Evolutionary conservation across 805 yeast genomes (phyloP), one percentile per base, ranked within the genome.

Genomic region (Barnettozyma wickerhamii): DNA sequence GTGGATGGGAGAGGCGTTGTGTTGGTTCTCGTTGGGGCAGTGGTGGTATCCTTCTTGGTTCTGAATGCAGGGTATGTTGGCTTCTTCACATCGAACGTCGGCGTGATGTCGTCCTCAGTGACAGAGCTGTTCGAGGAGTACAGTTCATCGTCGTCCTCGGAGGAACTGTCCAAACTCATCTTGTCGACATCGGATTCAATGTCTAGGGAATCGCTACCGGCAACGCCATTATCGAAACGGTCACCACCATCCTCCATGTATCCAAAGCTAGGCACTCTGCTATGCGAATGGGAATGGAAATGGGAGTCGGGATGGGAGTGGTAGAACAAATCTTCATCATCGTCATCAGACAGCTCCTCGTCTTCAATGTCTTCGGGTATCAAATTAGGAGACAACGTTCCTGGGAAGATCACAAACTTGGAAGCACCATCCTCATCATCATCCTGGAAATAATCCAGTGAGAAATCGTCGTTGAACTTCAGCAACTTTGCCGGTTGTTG

Each of bases 171-270:
- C 33, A 67, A 48, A 32, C 66, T 68, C 53, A 63, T 70, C 40
- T 68, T 72, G 30, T 69, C 70, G 35, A 66, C 66, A 42, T 69
- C 73, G 6, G 64, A 67, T 38, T 66, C 66, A 32, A 63, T 62
- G 34, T 65, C 67, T 23, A 40, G 14, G 10, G 36, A 26, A 10
- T 18, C 19, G 15, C 15, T 31, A 14, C 37, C 40, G 17, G 40
- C 33, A 21, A 35, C 28, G 12, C 51, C 49, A 7, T 51, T 47
- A 30, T 50, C 55, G 24, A 26, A 14, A 17, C n/a, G 26, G 24
- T 9, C 9, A 23, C 37, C 42, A 12, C 43, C 45, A 29, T 35
- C 26, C 4, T 27, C 24, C 23, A 24, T 13, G 26, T 19, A 33
- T 14, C 6, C 30, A 14, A 30, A 14, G 18, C 23, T 24, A 14